Evolutionary conservation across 202 grass and related monocot genomes (phyloP).

Genomic region (Schoenoplectus tabernaemontani): DNA sequence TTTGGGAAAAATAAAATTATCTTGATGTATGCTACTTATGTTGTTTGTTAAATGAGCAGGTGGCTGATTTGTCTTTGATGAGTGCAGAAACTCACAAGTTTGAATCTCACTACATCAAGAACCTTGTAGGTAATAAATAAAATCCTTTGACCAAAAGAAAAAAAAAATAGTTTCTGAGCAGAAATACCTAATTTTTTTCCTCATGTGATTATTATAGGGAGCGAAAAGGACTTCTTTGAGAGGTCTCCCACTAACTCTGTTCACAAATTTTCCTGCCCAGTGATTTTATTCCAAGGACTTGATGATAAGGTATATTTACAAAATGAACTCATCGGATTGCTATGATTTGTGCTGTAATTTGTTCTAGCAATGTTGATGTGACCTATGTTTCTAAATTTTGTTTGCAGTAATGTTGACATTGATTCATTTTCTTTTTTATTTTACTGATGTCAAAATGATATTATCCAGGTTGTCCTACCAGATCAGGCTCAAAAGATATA

Average conservation of each 20-base stretch:
- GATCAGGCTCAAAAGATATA: constrained; percentile 75
- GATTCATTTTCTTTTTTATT: not conserved
- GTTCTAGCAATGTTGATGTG: not conserved
- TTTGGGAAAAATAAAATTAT: not conserved
- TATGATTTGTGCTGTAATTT: constrained; percentile 5
- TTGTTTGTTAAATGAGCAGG: constrained; percentile 30
- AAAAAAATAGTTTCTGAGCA: constrained; percentile 1
- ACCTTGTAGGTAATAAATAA: constrained; percentile 65
- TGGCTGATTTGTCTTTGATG: constrained; percentile 70
- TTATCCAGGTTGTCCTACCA: constrained; percentile 61
- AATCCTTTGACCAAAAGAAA: not conserved
- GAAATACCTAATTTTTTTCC: not conserved
- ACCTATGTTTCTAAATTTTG: not conserved
- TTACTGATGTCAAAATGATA: not conserved
- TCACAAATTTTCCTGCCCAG: constrained; percentile 66
- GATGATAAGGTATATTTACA: constrained; percentile 68
- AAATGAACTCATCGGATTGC: not conserved
- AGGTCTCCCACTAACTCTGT: constrained; percentile 90
- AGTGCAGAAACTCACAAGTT: constrained; percentile 80
- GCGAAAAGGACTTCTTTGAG: constrained; percentile 53
- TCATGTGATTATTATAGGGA: constrained; percentile 34
- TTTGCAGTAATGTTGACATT: not conserved
- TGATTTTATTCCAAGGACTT: constrained; percentile 91
- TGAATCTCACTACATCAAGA: constrained; percentile 66
- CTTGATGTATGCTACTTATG: not conserved